These are phyloP conservation scores for Garcia nutans DNA, from an alignment of 345 rosid species.

Conservation along the genomic window DNA sequence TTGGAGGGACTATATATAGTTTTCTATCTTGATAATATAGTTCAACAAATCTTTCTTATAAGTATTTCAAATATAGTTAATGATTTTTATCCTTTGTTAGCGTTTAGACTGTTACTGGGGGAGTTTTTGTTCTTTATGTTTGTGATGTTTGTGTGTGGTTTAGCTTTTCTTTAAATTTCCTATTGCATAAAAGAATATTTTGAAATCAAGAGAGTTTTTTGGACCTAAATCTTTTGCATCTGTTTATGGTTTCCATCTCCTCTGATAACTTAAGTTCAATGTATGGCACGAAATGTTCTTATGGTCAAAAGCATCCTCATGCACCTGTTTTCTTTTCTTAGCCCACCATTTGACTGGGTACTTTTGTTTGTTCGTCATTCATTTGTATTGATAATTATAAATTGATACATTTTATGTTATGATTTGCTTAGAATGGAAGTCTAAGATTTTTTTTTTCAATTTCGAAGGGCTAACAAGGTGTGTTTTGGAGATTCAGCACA, in stretches of 20 bases:
- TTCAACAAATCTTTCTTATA: neutral
- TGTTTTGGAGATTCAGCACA: conserved; percentile 9
- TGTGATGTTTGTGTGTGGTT: too few species aligned
- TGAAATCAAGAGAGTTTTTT: neutral
- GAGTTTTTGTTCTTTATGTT: too few species aligned
- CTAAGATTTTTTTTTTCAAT: neutral
- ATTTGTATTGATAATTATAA: neutral
- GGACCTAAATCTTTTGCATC: conserved; percentile 7
- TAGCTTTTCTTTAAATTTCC: neutral
- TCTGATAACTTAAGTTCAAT: neutral
- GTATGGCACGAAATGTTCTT: neutral
- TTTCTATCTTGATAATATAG: neutral
- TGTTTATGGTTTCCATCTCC: neutral
- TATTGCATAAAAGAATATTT: neutral
- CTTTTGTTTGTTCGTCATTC: neutral
- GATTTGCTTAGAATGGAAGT: neutral
- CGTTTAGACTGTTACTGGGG: neutral
- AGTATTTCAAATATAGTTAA: neutral
- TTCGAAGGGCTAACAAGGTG: conserved; percentile 19
- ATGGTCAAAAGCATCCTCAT: neutral
- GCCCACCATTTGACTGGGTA: neutral
- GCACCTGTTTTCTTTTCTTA: neutral
- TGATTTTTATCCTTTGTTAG: neutral
- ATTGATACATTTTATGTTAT: neutral
- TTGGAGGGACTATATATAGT: neutral